These are phyloP conservation scores for Leccinum arenicola DNA, from an alignment of 768 basidiomycete species.

Conservation along the genomic window DNA sequence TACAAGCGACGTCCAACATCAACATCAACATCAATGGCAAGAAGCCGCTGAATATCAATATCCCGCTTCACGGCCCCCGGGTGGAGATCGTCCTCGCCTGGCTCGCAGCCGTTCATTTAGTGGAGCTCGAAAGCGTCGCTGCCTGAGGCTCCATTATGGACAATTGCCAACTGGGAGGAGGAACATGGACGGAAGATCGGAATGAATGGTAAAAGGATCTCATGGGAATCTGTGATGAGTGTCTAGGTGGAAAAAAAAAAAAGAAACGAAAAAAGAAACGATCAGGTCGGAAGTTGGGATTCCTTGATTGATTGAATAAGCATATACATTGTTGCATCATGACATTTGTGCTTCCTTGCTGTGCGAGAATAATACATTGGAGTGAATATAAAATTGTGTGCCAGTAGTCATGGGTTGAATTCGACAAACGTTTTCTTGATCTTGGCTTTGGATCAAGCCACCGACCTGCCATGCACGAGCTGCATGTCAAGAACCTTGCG, in stretches of 20 bases:
- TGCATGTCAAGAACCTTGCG: constrained; percentile 20
- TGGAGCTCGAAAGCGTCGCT: constrained; percentile 55
- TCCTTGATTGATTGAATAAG: not conserved
- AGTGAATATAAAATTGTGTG: not conserved
- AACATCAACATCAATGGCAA: constrained; percentile 35
- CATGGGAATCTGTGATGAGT: constrained; percentile 14
- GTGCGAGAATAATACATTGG: not conserved
- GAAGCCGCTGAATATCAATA: constrained; percentile 68
- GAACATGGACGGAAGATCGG: not conserved
- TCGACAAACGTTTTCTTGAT: constrained; percentile 1
- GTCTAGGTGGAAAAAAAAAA: not conserved
- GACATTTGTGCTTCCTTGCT: not conserved
- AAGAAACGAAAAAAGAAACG: not conserved
- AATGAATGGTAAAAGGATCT: constrained; percentile 11
- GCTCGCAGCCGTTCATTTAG: constrained; percentile 78
- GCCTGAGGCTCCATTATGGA: constrained; percentile 12
- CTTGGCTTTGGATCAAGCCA: constrained; percentile 3
- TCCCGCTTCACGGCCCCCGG: constrained; percentile 81
- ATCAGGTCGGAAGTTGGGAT: not conserved
- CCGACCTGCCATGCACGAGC: constrained; percentile 19
- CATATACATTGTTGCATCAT: not conserved
- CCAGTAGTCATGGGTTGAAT: constrained; percentile 1
- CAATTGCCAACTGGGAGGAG: not conserved
- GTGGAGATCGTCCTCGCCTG: constrained; percentile 85
- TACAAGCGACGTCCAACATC: constrained; percentile 36